Percentiles rank a stretch among this genome's conserved stretches.
Evolutionary conservation across 176 grass and related monocot species (phyloP).

Genomic region (Otatea glauca): DNA sequence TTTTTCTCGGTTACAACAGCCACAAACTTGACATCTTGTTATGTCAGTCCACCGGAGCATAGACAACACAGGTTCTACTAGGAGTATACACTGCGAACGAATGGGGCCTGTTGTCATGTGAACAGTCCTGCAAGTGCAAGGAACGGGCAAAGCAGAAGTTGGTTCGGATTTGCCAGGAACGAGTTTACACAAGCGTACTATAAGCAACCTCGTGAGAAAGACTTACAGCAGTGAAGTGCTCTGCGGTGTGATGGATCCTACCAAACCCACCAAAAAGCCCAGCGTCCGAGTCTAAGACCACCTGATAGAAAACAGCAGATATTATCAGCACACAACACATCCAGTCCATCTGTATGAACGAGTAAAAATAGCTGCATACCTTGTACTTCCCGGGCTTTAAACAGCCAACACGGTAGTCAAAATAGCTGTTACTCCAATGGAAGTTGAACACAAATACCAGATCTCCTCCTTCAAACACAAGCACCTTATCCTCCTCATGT

Average conservation of each 20-base stretch:
- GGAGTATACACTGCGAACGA: constrained; percentile 86
- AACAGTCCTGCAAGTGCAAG: constrained; percentile 68
- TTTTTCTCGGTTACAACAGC: constrained; percentile 15
- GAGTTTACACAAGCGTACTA: constrained; percentile 6
- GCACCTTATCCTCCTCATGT: constrained; percentile 85
- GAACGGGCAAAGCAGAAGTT: constrained; percentile 14
- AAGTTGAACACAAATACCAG: constrained; percentile 98
- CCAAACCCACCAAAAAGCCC: constrained; percentile 85
- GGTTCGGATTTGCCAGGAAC: constrained; percentile 23
- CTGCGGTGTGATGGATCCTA: constrained; percentile 73
- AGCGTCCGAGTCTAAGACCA: constrained; percentile 90
- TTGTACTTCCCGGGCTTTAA: constrained; percentile 79
- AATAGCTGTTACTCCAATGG: constrained; percentile 86
- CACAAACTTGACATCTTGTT: background rate
- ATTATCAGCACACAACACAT: constrained; percentile 27
- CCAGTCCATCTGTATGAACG: constrained; percentile 20
- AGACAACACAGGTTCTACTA: constrained; percentile 84
- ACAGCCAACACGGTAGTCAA: constrained; percentile 82
- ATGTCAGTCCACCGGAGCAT: constrained; percentile 69
- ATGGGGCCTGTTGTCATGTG: constrained; percentile 76
- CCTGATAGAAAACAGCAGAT: constrained; percentile 53
- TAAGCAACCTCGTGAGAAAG: background rate
- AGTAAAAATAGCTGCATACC: constrained; percentile 48
- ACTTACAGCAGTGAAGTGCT: constrained; percentile 83
- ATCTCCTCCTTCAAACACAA: constrained; percentile 84